phyloP scores from a whole-genome alignment of 805 yeast species.

The Wickerhamiella vanderwaltii region DNA sequence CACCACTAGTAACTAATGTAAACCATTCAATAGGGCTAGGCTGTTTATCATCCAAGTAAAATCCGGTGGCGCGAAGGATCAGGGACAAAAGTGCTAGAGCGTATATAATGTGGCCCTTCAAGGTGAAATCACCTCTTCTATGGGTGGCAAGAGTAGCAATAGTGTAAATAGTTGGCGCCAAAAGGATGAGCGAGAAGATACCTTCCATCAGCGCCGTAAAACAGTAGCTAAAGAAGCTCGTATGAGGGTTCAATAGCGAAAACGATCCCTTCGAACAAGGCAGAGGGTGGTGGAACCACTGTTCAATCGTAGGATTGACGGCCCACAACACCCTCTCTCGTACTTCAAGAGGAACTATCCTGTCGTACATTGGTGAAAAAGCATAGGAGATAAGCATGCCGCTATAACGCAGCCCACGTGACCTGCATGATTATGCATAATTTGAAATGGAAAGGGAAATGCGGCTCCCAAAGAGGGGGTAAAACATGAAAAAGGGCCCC shows the following conservation, averaged over 20 bases:
- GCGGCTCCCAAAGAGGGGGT: too few species aligned
- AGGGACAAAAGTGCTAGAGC: constrained; percentile 15
- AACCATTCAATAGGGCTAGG: constrained; percentile 15
- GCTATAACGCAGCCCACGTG: background rate
- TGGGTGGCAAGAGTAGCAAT: constrained; percentile 13
- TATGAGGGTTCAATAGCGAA: constrained; percentile 17
- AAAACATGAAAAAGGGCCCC: too few species aligned
- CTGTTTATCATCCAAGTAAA: background rate
- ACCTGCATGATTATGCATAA: too few species aligned
- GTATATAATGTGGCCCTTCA: constrained; percentile 17
- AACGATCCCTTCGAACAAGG: constrained; percentile 13
- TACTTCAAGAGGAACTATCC: background rate
- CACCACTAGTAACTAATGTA: constrained; percentile 9
- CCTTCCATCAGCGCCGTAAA: constrained; percentile 15
- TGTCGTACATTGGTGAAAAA: constrained; percentile 1
- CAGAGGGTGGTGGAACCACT: constrained; percentile 5
- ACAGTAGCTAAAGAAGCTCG: constrained; percentile 20
- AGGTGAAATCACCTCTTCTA: constrained; percentile 14
- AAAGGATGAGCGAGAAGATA: constrained; percentile 9
- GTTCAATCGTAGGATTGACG: background rate
- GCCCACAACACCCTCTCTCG: constrained; percentile 2
- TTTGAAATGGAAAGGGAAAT: too few species aligned
- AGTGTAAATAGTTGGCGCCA: constrained; percentile 14
- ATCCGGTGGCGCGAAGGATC: constrained; percentile 12
- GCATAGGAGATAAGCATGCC: background rate